Percentiles rank a stretch among this genome's conserved stretches.
These are phyloP conservation scores for Inga leiocalycina DNA, from an alignment of 306 rosid genomes.

Conservation along the genomic window DNA sequence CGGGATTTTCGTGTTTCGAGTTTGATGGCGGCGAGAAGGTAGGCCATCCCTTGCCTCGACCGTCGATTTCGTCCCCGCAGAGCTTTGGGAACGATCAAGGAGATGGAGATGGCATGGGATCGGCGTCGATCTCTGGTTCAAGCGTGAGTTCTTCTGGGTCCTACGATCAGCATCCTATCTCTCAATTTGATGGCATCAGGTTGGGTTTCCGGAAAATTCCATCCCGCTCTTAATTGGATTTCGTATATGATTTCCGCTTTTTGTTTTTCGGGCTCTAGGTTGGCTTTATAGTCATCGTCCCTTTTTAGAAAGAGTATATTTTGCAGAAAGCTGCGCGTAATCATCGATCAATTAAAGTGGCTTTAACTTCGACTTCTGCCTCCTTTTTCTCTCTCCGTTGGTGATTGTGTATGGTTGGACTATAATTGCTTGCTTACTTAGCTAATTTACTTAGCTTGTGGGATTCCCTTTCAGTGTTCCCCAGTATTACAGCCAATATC, in stretches of 20 bases:
- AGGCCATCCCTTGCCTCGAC: constrained; percentile 74
- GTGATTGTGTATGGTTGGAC: neutral
- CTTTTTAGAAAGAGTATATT: neutral
- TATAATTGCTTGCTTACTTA: constrained; percentile 13
- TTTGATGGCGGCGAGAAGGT: constrained; percentile 46
- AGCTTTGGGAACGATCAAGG: constrained; percentile 54
- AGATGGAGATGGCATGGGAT: constrained; percentile 51
- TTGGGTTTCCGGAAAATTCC: constrained; percentile 26
- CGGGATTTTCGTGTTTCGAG: constrained; percentile 56
- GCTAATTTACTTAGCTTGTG: constrained; percentile 9
- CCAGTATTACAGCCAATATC: constrained; percentile 16
- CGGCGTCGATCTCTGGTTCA: constrained; percentile 63
- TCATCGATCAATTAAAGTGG: constrained; percentile 22
- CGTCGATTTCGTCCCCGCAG: constrained; percentile 42
- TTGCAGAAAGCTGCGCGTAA: constrained; percentile 18
- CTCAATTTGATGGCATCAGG: constrained; percentile 54
- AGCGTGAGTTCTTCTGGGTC: constrained; percentile 80
- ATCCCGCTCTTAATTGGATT: neutral
- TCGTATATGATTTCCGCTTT: neutral
- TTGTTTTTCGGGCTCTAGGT: neutral
- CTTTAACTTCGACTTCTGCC: neutral
- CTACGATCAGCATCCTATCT: constrained; percentile 63
- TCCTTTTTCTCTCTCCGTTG: constrained; percentile 14
- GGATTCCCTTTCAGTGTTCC: constrained; percentile 19
- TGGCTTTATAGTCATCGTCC: neutral